These are phyloP conservation scores for Amylocarpus encephaloides DNA, from an alignment of 2,329 filamentous ascomycete species.

Conservation along the genomic window DNA sequence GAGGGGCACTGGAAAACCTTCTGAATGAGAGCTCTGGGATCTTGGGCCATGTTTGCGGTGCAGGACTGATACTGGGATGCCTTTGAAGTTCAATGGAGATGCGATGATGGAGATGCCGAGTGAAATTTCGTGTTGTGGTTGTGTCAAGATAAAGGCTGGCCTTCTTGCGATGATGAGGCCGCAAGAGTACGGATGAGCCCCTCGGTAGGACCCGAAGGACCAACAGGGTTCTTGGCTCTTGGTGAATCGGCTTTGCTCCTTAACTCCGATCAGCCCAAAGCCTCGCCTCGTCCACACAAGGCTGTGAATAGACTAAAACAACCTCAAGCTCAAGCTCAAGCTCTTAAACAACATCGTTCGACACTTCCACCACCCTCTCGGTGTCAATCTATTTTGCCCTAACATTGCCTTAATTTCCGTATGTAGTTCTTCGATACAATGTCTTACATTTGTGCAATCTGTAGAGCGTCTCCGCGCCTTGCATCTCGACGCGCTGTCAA, in stretches of 20 bases:
- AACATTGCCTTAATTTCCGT: background rate
- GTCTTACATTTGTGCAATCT: conserved; percentile 18
- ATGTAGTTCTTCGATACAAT: conserved; percentile 2
- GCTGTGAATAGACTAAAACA: background rate
- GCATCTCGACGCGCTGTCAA: background rate
- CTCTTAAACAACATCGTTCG: too few relatives aligned
- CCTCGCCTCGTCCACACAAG: too few relatives aligned
- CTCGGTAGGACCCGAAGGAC: background rate
- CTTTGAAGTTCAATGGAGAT: background rate
- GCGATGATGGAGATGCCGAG: background rate
- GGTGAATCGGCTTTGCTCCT: background rate
- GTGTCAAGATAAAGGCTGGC: background rate
- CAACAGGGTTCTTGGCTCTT: background rate
- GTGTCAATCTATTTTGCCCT: too few relatives aligned
- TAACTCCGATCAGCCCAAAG: background rate
- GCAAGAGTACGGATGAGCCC: background rate
- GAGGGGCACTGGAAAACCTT: conserved; percentile 49
- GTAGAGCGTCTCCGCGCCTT: conserved; percentile 12
- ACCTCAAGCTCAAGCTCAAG: too few relatives aligned
- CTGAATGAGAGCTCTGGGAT: conserved; percentile 71
- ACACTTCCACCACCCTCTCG: too few relatives aligned
- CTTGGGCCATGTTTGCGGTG: conserved; percentile 57
- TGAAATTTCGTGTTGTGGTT: background rate
- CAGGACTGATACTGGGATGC: background rate
- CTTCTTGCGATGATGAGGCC: background rate